These are phyloP conservation scores for Astathelohania contejeani DNA, from an alignment of 371 early-diverging fungal genomes.

Conservation along the genomic window DNA sequence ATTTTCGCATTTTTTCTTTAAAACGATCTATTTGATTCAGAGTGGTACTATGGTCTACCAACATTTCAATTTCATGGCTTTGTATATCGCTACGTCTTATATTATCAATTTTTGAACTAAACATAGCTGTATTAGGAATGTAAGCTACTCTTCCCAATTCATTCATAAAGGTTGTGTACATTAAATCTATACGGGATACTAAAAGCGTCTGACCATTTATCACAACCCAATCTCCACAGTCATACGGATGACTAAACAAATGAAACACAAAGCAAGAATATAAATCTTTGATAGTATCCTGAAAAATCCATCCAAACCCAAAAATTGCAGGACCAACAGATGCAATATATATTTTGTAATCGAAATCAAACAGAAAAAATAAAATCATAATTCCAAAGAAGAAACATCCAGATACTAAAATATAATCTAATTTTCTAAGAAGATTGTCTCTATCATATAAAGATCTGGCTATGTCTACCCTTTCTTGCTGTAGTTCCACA, in stretches of 20 bases:
- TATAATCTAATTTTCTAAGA: conserved; percentile 43
- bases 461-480: conserved; percentile 41
- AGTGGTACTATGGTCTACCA: conserved; percentile 17
- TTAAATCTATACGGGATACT: conserved; percentile 45
- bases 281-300: conserved; percentile 50
- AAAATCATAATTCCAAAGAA: conserved; percentile 34
- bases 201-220: conserved; percentile 37
- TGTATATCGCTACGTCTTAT: conserved; percentile 47
- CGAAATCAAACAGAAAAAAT: conserved; percentile 40
- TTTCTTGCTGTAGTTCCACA: conserved; percentile 26
- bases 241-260: conserved; percentile 48
- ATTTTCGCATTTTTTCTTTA: conserved; percentile 20
- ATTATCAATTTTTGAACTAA: conserved; percentile 44
- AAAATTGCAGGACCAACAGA: conserved; percentile 45
- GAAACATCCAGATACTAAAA: conserved; percentile 25
- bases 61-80: conserved; percentile 30
- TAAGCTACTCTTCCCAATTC: conserved; percentile 37
- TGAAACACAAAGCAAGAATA: conserved; percentile 52
- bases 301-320: conserved; percentile 51
- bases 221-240: conserved; percentile 47
- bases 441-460: conserved; percentile 49
- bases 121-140: conserved; percentile 46
- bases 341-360: conserved; percentile 44
- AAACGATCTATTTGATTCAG: conserved; percentile 32
- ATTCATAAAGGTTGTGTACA: conserved; percentile 45